Conservation (phyloP, 163 green algal species). For the Volvox carteri region DNA sequence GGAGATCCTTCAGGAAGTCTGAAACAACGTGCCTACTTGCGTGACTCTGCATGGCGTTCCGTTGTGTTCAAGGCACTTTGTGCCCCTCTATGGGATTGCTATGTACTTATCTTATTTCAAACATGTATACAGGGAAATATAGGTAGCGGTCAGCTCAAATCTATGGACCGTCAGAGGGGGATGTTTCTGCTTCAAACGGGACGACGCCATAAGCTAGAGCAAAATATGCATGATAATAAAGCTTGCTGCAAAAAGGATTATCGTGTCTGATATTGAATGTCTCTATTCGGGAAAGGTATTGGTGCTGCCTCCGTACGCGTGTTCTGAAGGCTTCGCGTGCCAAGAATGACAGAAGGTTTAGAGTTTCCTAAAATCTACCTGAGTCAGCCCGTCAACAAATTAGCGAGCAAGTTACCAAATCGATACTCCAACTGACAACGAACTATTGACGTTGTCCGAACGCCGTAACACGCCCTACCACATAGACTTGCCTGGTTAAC, state of each 20-base stretch:
- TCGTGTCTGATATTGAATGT: no score
- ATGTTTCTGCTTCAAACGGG: neutral
- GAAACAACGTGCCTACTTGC: constrained; percentile 58
- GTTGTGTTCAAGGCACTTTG: neutral
- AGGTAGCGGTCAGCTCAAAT: neutral
- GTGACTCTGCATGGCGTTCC: constrained; percentile 61
- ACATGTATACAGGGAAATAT: neutral
- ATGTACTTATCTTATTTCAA: neutral
- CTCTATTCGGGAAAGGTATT: neutral
- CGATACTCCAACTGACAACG: no score
- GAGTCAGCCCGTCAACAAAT: no score
- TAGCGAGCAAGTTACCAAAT: no score
- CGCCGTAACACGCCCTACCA: no score
- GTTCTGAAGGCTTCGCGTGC: neutral
- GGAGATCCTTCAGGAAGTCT: constrained; percentile 58
- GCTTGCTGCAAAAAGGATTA: no score
- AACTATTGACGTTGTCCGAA: no score
- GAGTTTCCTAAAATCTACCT: no score
- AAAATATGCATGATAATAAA: no score
- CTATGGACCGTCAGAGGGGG: constrained; percentile 14
- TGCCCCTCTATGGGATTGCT: neutral
- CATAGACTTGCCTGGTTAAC: no score
- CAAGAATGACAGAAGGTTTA: neutral
- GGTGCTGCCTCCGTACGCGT: neutral
- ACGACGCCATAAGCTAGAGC: no score